Conservation (phyloP, 805 yeast species). For the Starmerella bombicola region DNA sequence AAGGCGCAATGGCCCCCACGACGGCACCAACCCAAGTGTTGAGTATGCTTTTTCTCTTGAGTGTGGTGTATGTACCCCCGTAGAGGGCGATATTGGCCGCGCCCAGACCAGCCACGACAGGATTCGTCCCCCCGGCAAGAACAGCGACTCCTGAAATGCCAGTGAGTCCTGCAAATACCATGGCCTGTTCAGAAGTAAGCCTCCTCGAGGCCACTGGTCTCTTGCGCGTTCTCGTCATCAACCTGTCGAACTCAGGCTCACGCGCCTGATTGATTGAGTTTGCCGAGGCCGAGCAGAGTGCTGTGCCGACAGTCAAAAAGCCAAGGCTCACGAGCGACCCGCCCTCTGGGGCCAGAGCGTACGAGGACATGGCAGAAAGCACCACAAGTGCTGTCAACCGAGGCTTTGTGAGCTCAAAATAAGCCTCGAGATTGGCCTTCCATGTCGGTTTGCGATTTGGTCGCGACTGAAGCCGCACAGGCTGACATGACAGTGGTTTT, state of each 20-base stretch:
- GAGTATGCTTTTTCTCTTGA: slow-evolving; percentile 69
- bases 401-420: slow-evolving; percentile 80
- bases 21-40: slow-evolving; percentile 98
- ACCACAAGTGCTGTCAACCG: slow-evolving; percentile 76
- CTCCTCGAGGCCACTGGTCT: slow-evolving; percentile 85
- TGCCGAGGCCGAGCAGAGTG: slow-evolving; percentile 83
- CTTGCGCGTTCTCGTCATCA: slow-evolving; percentile 76
- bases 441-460: slow-evolving; percentile 2
- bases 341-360: slow-evolving; percentile 78
- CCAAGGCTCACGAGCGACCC: slow-evolving; percentile 60
- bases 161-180: slow-evolving; percentile 57
- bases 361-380: slow-evolving; percentile 82
- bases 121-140: slow-evolving; percentile 70
- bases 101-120: slow-evolving; percentile 75
- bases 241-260: slow-evolving; percentile 77
- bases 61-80: slow-evolving; percentile 81
- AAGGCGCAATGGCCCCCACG: slow-evolving; percentile 97
- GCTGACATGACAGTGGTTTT: slow-evolving; percentile 19
- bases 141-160: slow-evolving; percentile 62
- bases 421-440: slow-evolving; percentile 25
- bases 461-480: not conserved
- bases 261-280: slow-evolving; percentile 96
- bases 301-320: slow-evolving; percentile 70
- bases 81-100: slow-evolving; percentile 66
- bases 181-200: slow-evolving; percentile 66